Conservation (phyloP, 2,329 filamentous ascomycete species). For the Rhexocercosporidium sp. region DNA sequence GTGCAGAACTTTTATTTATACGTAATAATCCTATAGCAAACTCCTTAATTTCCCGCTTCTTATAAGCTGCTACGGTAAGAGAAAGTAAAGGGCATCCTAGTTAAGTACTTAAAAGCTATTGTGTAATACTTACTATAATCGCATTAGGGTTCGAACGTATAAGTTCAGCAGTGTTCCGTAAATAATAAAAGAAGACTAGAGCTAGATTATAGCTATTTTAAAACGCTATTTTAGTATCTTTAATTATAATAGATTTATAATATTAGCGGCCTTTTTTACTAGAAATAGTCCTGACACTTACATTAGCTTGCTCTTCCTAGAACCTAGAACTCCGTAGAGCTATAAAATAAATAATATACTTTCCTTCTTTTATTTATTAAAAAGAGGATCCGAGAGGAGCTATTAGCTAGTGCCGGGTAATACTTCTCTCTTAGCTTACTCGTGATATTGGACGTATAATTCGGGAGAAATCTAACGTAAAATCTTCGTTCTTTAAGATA, state of each 20-base stretch:
- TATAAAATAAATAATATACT: conserved; percentile 43
- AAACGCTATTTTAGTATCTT: conserved; percentile 12
- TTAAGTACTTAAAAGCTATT: neutral
- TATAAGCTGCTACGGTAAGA: neutral
- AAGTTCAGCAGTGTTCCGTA: conserved; percentile 21
- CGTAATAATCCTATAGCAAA: neutral
- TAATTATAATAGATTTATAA: conserved; percentile 14
- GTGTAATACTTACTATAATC: conserved; percentile 20
- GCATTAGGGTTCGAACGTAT: conserved; percentile 15
- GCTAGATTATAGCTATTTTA: conserved; percentile 1
- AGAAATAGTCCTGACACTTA: conserved; percentile 4
- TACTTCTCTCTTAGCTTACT: conserved; percentile 21
- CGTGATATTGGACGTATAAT: conserved; percentile 14
- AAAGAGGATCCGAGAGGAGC: conserved; percentile 34
- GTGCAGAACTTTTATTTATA: neutral
- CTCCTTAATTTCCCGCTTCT: neutral
- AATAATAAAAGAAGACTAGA: conserved; percentile 23
- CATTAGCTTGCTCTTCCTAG: conserved; percentile 43
- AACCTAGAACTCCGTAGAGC: conserved; percentile 44
- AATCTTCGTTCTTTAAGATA: conserved; percentile 8
- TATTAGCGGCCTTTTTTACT: neutral
- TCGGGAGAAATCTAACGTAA: conserved; percentile 19
- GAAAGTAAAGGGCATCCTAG: neutral
- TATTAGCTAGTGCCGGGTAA: conserved; percentile 33
- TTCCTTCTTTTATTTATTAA: conserved; percentile 38